Conservation (phyloP, 2,329 filamentous ascomycete genomes). For the Monosporascus cannonballus region DNA sequence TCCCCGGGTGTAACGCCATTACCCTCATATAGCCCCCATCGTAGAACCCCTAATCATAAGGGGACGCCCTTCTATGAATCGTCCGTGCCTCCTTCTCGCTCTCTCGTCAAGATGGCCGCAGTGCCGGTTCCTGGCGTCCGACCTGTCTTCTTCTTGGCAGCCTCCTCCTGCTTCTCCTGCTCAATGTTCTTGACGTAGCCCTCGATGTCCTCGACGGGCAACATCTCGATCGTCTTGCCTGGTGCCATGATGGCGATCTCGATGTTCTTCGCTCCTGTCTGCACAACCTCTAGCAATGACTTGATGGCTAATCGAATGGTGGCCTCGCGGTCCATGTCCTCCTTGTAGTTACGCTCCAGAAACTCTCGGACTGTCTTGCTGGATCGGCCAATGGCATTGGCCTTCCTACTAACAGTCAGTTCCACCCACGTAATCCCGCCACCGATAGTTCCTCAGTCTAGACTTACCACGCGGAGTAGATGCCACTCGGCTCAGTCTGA, state of each 20-base stretch:
- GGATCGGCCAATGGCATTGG: slow-evolving; percentile 95
- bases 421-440: not conserved
- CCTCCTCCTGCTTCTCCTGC: slow-evolving; percentile 98
- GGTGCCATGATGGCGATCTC: slow-evolving; percentile 98
- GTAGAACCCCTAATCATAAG: no score
- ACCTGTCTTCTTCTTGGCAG: slow-evolving; percentile 90
- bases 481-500: slow-evolving; percentile 98
- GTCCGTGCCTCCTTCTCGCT: slow-evolving; percentile 31
- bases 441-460: not conserved
- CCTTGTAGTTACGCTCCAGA: slow-evolving; percentile 97
- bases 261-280: slow-evolving; percentile 99
- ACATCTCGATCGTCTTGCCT: slow-evolving; percentile 84
- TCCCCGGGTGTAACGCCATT: slow-evolving; percentile 2
- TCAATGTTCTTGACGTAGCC: slow-evolving; percentile 98
- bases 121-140: slow-evolving; percentile 63
- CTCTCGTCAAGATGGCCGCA: slow-evolving; percentile 69
- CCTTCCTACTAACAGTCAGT: slow-evolving; percentile 64
- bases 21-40: no score
- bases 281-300: slow-evolving; percentile 93
- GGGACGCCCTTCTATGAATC: slow-evolving; percentile 7
- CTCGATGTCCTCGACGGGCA: slow-evolving; percentile 94
- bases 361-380: slow-evolving; percentile 99
- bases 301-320: slow-evolving; percentile 98
- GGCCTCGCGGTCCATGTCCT: slow-evolving; percentile 91
- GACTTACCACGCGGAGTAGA: slow-evolving; percentile 93